These are phyloP conservation scores for Psilocybe tampanensis DNA, from an alignment of 768 basidiomycete species.

Conservation along the genomic window DNA sequence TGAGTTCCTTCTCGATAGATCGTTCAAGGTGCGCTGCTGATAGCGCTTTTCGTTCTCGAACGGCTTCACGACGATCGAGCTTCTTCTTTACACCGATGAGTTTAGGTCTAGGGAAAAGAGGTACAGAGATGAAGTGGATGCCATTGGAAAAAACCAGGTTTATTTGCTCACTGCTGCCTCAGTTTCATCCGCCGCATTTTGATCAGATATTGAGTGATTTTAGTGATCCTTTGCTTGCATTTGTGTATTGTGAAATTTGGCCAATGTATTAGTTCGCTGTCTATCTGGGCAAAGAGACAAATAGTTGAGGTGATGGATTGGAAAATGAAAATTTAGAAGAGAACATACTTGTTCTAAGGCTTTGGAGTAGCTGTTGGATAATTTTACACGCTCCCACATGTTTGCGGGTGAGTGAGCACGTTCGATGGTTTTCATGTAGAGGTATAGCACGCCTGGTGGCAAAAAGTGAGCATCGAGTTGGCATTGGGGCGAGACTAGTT, in stretches of 20 bases:
- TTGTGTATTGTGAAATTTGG: constrained; percentile 97
- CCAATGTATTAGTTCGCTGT: constrained; percentile 96
- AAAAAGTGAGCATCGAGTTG: neutral
- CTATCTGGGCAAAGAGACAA: constrained; percentile 61
- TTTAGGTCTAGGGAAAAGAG: constrained; percentile 69
- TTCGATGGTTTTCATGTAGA: constrained; percentile 98
- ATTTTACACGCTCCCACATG: constrained; percentile 96
- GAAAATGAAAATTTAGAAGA: too few species aligned
- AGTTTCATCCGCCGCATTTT: constrained; percentile 94
- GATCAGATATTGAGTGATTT: constrained; percentile 98
- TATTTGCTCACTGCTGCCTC: constrained; percentile 71
- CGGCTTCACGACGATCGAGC: constrained; percentile 88
- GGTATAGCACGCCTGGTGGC: constrained; percentile 73
- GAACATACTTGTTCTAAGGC: constrained; percentile 86
- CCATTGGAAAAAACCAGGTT: neutral
- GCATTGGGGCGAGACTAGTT: neutral
- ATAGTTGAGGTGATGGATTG: neutral
- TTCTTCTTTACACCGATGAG: constrained; percentile 97
- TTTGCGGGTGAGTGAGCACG: constrained; percentile 93
- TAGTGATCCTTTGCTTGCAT: constrained; percentile 98
- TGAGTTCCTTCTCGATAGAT: constrained; percentile 93
- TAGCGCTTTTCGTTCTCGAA: constrained; percentile 93
- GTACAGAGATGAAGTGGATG: neutral
- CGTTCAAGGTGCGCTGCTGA: constrained; percentile 94
- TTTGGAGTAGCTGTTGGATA: constrained; percentile 93